Base-by-base conservation (phyloP, 805 yeast genomes). In the Candida ipomoeae region DNA sequence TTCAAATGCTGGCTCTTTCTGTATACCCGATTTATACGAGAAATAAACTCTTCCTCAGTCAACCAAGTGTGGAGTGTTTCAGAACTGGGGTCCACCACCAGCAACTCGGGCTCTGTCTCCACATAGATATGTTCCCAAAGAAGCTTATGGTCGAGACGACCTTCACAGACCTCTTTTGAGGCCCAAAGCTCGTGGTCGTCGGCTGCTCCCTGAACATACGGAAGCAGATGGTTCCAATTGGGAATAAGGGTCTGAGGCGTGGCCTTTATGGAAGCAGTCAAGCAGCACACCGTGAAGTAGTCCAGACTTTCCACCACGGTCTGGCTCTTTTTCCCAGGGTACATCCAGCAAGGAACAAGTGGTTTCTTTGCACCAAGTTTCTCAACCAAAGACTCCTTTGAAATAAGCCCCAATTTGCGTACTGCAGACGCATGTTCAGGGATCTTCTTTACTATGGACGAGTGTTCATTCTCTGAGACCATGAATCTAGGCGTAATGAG, bases 121-220 rank as follows among this genome's bases (percentile, higher is more conserved):
- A 36, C 13, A 43, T 56, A 49, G 33, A 67, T 49, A 29, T 52
- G 40, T 3, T 61, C 47, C 95, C 96, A 89, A 44, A 86, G 79
- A 26, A 79, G 44, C 0, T 59, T 57, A 0, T 91, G 82, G 1
- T 73, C 76, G 31, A 89, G 64, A 0, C 74, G 69, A 4, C 77
- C 71, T 0, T 85, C 78, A 35, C 71, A 68, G 1, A 69, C 44
- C 3, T 63, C 65, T 34, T 53, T 53, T 1, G 73, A 62, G 0
- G 69, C 68, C 97, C 97, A 90, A 10, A 84, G 70, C 60, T 90
- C 97, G 63, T 90, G 96, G 60, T 91, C 97, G 65, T 90, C 97
- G 0, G 94, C 97, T 0, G 96, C 94, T 1, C 97, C 97, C 65
- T 89, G 97, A 1, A 89, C 87, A 61, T 90, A 90, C 20, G 63